Evolutionary conservation across 2,329 filamentous ascomycete genomes (phyloP), one percentile per base, ranked within the genome.

Genomic region (Parasarocladium wereldwijsianum): DNA sequence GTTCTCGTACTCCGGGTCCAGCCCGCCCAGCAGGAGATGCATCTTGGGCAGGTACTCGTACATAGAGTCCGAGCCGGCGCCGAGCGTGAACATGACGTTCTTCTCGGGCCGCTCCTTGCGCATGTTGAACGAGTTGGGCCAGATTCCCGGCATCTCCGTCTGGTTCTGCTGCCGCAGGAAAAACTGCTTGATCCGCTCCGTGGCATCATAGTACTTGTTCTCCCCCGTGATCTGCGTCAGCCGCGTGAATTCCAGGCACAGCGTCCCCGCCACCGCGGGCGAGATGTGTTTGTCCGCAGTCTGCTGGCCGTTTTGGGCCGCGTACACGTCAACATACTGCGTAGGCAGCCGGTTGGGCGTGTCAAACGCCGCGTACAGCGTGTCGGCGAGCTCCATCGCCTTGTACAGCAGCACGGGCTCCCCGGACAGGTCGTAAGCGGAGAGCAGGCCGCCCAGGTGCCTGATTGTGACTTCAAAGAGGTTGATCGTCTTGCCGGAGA

Each of bases 221-320:
- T 84, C 62, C 29, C 70, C 70, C 0, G 80, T 83, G 34, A 86
- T 56, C 51, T 86, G 80, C 13, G 74, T 72, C 26, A 87, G 59
- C 5, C 80, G 62, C 3, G 76, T 83, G 45, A 86, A 83, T 45
- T 86, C 80, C 34, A 87, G 50, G 7, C 70, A 72, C 33, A 86
- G 58, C 8, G 76, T 79, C 18, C 78, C 79, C 11, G 54, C 52
- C n/a, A 57, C 58, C 17, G 62, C 62, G 6, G 52, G 50, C 3
- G 56, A 51, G 40, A 61, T 57, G 31, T 42, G 45, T 10, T 37
- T 34, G 24, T 55, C 49, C 14, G 52, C 52, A 6, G 28, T 34
- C 28, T 60, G 55, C 21, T 37, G 35, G 17, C 60, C 60, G 7
- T 42, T 35, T 30, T 50, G 55, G 14, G 57, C 58, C 16, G 46